A percentile compares a stretch with the other conserved stretches of the same genome.
Conservation (phyloP, 1,139 yeast species). For the Pneumocystis murina region DNA sequence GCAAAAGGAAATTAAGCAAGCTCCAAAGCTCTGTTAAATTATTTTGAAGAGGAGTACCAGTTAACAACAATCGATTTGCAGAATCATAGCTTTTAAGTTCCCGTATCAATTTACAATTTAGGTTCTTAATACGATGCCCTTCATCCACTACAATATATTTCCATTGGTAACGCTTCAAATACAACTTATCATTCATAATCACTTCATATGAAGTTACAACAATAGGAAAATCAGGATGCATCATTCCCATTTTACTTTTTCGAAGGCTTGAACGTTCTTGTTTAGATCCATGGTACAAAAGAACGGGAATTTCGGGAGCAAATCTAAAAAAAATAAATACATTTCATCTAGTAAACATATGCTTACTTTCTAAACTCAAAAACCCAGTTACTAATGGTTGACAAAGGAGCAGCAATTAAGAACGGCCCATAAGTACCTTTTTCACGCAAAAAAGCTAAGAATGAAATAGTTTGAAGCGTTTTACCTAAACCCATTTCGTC, state of each 20-base stretch:
- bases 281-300: conserved; percentile 55
- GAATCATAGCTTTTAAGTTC: conserved; percentile 48
- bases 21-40: conserved; percentile 26
- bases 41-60: conserved; percentile 35
- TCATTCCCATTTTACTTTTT: conserved; percentile 22
- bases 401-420: conserved; percentile 71
- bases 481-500: conserved; percentile 98
- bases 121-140: conserved; percentile 80
- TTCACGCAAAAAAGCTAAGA: conserved; percentile 62
- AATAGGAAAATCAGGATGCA: conserved; percentile 29
- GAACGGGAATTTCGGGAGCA: conserved; percentile 53
- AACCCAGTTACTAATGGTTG: conserved; percentile 76
- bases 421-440: conserved; percentile 75
- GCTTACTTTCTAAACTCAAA: conserved; percentile 37
- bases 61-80: conserved; percentile 55
- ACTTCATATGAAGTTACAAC: conserved; percentile 75
- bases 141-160: conserved; percentile 85
- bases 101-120: conserved; percentile 57
- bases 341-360: background rate
- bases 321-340: conserved; percentile 26
- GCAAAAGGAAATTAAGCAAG: conserved; percentile 68
- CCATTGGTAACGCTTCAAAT: conserved; percentile 46
- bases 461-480: conserved; percentile 72
- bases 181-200: conserved; percentile 48
- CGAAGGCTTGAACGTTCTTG: conserved; percentile 36